Evolutionary conservation across 1,284 basidiomycete genomes (phyloP).

Genomic region (Retiboletus flavoniger): DNA sequence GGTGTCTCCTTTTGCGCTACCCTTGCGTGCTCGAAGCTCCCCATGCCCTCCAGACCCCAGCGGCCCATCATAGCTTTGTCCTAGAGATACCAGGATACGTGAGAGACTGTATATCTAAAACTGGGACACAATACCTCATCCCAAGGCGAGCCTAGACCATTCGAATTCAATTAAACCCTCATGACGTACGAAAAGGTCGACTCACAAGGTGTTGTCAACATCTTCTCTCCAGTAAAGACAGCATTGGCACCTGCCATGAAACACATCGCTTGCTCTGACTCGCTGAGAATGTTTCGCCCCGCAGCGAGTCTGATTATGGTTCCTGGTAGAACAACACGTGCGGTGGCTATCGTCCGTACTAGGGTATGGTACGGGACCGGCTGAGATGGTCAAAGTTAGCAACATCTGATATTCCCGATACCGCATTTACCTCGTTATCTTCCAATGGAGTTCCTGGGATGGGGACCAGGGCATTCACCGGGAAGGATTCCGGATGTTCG

Average conservation of each 20-base stretch:
- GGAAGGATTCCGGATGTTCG: constrained; percentile 97
- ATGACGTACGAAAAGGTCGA: constrained; percentile 21
- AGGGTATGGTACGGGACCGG: constrained; percentile 81
- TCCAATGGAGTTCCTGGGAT: constrained; percentile 75
- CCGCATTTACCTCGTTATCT: constrained; percentile 57
- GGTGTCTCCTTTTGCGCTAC: constrained; percentile 54
- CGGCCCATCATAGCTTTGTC: constrained; percentile 93
- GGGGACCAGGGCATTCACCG: constrained; percentile 91
- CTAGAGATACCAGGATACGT: constrained; percentile 37
- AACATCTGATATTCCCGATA: background rate
- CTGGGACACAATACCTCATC: constrained; percentile 57
- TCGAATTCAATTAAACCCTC: constrained; percentile 6
- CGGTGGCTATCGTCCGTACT: constrained; percentile 92
- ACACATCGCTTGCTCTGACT: constrained; percentile 95
- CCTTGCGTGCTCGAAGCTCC: constrained; percentile 72
- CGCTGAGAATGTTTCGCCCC: constrained; percentile 85
- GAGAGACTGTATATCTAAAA: constrained; percentile 2
- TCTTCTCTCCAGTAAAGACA: constrained; percentile 95
- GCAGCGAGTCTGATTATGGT: constrained; percentile 97
- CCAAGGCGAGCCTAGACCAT: constrained; percentile 71
- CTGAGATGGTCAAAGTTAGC: constrained; percentile 41
- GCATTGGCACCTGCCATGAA: constrained; percentile 99
- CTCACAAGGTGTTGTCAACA: constrained; percentile 95
- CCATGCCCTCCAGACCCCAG: constrained; percentile 93
- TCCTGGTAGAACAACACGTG: constrained; percentile 86